Evolutionary conservation across 2,329 filamentous ascomycete genomes (phyloP).

Genomic region (Claviceps sp.): DNA sequence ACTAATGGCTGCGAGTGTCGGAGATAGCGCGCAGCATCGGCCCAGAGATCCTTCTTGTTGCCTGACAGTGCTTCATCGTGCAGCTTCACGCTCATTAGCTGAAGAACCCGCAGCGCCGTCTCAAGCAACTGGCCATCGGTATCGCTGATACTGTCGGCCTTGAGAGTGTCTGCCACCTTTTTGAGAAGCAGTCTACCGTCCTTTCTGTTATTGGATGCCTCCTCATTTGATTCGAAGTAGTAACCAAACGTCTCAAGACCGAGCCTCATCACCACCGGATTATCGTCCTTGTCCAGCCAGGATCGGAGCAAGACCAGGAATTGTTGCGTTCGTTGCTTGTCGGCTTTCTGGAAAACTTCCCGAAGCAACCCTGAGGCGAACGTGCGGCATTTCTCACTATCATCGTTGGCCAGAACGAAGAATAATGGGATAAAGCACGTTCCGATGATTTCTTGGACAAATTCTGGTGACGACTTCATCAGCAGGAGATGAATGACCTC

Average conservation of each 20-base stretch:
- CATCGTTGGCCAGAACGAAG: slow-evolving; percentile 77
- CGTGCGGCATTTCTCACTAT: slow-evolving; percentile 70
- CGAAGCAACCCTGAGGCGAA: slow-evolving; percentile 70
- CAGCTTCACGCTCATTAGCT: slow-evolving; percentile 52
- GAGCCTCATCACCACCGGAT: slow-evolving; percentile 55
- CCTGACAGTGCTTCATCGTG: slow-evolving; percentile 49
- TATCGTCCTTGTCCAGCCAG: slow-evolving; percentile 67
- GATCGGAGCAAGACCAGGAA: slow-evolving; percentile 58
- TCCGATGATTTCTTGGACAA: slow-evolving; percentile 68
- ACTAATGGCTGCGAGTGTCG: slow-evolving; percentile 60
- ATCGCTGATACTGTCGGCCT: slow-evolving; percentile 37
- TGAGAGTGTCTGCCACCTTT: slow-evolving; percentile 39
- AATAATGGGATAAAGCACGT: slow-evolving; percentile 79
- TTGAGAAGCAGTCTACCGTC: slow-evolving; percentile 52
- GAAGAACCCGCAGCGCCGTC: slow-evolving; percentile 55
- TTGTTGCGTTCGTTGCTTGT: slow-evolving; percentile 54
- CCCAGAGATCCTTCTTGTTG: slow-evolving; percentile 56
- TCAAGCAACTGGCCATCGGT: slow-evolving; percentile 60
- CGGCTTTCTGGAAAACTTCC: slow-evolving; percentile 65
- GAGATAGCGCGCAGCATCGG: slow-evolving; percentile 51
- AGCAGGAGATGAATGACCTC: slow-evolving; percentile 81
- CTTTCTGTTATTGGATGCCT: slow-evolving; percentile 46
- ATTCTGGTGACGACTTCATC: slow-evolving; percentile 67
- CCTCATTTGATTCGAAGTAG: slow-evolving; percentile 60
- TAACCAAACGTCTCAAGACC: slow-evolving; percentile 71